phyloP scores from a whole-genome alignment of 176 grass and related monocot genomes.

The Bromus sterilis region DNA sequence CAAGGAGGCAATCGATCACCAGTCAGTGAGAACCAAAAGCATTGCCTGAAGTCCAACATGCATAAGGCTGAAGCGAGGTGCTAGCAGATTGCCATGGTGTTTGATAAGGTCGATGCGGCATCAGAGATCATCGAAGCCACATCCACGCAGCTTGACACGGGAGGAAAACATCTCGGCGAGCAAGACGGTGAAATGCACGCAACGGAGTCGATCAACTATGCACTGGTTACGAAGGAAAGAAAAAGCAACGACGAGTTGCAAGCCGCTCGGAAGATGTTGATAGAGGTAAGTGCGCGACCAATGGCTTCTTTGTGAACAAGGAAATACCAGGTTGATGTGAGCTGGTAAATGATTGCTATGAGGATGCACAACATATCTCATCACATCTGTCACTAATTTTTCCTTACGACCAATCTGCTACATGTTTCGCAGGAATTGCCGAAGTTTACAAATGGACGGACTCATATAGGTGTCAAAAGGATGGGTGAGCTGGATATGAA shows the following conservation, averaged over 20 bases:
- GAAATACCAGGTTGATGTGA: background rate
- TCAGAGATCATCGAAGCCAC: background rate
- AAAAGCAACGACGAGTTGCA: background rate
- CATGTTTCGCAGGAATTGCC: background rate
- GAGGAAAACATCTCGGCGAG: no score
- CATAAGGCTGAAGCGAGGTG: background rate
- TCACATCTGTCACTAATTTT: background rate
- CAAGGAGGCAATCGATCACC: background rate
- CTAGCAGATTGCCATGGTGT: background rate
- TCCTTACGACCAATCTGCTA: background rate
- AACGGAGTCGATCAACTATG: no score
- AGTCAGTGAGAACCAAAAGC: background rate
- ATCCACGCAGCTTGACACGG: no score
- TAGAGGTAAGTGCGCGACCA: background rate
- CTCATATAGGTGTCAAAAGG: slow-evolving; percentile 19
- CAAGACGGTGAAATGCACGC: no score
- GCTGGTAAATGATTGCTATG: background rate
- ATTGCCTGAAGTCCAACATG: background rate
- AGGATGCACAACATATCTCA: background rate
- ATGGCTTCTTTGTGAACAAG: background rate
- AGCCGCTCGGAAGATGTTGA: background rate
- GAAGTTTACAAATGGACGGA: background rate
- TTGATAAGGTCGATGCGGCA: background rate
- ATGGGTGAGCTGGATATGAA: slow-evolving; percentile 51
- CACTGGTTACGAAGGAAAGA: background rate